Evolutionary conservation across 2,329 filamentous ascomycete species (phyloP).

Genomic region (Emergomyces africanus): DNA sequence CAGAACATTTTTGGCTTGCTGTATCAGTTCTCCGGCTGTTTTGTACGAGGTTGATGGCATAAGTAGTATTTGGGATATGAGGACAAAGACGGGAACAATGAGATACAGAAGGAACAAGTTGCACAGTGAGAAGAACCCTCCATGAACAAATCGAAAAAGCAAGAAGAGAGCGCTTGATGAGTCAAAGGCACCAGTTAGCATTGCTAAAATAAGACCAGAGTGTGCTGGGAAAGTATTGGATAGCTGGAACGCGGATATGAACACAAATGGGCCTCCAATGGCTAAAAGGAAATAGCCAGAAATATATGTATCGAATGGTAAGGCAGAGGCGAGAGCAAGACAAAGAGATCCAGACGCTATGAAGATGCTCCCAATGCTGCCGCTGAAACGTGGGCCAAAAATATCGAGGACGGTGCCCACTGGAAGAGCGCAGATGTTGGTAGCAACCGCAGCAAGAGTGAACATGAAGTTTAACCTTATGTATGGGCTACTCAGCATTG

Average conservation of each 20-base stretch:
- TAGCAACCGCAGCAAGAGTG: slow-evolving; percentile 74
- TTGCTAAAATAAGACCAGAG: slow-evolving; percentile 65
- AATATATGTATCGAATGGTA: slow-evolving; percentile 63
- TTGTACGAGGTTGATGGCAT: slow-evolving; percentile 72
- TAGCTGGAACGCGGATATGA: slow-evolving; percentile 72
- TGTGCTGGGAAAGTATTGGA: slow-evolving; percentile 70
- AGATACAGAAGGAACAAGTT: slow-evolving; percentile 64
- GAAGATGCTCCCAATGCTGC: slow-evolving; percentile 56
- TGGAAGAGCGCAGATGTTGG: slow-evolving; percentile 75
- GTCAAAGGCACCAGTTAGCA: slow-evolving; percentile 73
- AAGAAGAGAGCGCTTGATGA: slow-evolving; percentile 51
- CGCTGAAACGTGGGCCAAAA: slow-evolving; percentile 65
- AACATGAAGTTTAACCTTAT: slow-evolving; percentile 74
- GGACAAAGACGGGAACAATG: slow-evolving; percentile 53
- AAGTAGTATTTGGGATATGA: slow-evolving; percentile 53
- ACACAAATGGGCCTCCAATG: slow-evolving; percentile 67
- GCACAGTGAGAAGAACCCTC: slow-evolving; percentile 38
- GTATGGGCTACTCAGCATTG: neutral
- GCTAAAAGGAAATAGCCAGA: slow-evolving; percentile 64
- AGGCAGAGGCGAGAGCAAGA: slow-evolving; percentile 52
- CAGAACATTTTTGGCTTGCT: slow-evolving; percentile 48
- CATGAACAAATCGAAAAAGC: slow-evolving; percentile 14
- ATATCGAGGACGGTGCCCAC: slow-evolving; percentile 75
- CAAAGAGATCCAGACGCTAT: slow-evolving; percentile 57
- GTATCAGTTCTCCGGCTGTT: slow-evolving; percentile 69